Conservation (phyloP, 106 monocot genomes). For the Gastrodia elata region DNA sequence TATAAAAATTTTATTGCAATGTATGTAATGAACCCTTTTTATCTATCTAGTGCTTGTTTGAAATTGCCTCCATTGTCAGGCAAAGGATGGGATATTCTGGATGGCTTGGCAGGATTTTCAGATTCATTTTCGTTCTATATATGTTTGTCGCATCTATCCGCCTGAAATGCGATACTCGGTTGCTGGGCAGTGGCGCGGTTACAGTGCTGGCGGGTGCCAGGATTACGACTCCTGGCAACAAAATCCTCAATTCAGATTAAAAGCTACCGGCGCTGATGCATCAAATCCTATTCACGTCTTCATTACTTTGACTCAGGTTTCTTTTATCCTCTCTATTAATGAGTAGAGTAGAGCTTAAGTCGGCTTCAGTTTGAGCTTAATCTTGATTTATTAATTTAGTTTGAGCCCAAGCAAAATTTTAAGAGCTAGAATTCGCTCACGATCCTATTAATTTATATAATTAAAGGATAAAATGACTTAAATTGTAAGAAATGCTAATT, state of each 20-base stretch:
- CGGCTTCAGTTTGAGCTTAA: too few relatives aligned
- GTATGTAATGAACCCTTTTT: not conserved
- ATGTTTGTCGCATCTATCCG: conserved; percentile 94
- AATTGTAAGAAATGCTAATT: too few relatives aligned
- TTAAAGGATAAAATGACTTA: too few relatives aligned
- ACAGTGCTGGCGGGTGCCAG: conserved; percentile 95
- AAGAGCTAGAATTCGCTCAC: too few relatives aligned
- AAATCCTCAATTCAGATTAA: conserved; percentile 85
- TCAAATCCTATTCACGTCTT: conserved; percentile 83
- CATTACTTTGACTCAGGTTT: conserved; percentile 94
- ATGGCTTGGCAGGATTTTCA: conserved; percentile 99
- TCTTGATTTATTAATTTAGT: too few relatives aligned
- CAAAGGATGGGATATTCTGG: conserved; percentile 99
- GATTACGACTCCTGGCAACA: conserved; percentile 99
- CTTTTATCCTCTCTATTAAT: not conserved
- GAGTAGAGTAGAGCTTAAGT: too few relatives aligned
- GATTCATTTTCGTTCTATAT: conserved; percentile 96
- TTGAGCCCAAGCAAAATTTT: too few relatives aligned
- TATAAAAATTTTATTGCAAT: not conserved
- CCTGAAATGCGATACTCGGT: conserved; percentile 89
- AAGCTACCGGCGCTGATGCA: conserved; percentile 60
- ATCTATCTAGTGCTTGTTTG: not conserved
- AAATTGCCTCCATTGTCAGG: conserved; percentile 19
- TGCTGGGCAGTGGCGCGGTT: conserved; percentile 95
- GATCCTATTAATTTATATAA: too few relatives aligned